Conservation (phyloP, 768 basidiomycete species). For the Macrolepiota dolichaula region DNA sequence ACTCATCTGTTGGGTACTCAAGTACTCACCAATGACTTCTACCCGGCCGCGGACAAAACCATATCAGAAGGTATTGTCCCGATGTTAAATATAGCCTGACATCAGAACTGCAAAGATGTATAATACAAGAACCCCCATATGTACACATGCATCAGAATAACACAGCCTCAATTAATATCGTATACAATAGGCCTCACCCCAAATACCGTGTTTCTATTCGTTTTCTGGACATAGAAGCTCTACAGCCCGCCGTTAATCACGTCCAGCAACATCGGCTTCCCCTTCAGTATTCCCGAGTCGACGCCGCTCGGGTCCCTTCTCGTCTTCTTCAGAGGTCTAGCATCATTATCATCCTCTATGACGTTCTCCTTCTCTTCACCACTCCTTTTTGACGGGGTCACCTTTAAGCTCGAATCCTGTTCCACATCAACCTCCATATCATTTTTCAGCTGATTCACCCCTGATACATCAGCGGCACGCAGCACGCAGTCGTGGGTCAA, state of each 20-base stretch:
- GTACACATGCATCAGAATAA: constrained; percentile 2
- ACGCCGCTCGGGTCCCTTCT: constrained; percentile 21
- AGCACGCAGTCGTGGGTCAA: constrained; percentile 35
- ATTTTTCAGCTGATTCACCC: constrained; percentile 19
- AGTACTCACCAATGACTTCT: not conserved
- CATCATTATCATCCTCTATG: constrained; percentile 4
- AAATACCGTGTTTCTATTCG: not conserved
- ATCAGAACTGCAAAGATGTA: not conserved
- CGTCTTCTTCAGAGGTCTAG: constrained; percentile 26
- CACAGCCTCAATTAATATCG: not conserved
- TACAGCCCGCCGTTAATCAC: constrained; percentile 40
- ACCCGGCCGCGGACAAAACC: not conserved
- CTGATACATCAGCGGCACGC: constrained; percentile 21
- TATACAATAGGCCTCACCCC: not conserved
- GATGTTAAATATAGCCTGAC: not conserved
- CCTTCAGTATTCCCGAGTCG: constrained; percentile 45
- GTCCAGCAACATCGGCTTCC: constrained; percentile 60
- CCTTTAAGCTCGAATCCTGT: constrained; percentile 7
- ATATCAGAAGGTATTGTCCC: not conserved
- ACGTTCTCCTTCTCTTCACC: constrained; percentile 14
- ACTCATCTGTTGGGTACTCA: not conserved
- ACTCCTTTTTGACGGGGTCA: constrained; percentile 17
- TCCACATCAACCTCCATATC: constrained; percentile 7
- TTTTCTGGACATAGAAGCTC: not conserved
- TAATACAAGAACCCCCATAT: not conserved